A percentile compares a stretch with the other conserved stretches of the same genome.
Conservation (phyloP, 305 asterid genomes). For the Andrographis paniculata region DNA sequence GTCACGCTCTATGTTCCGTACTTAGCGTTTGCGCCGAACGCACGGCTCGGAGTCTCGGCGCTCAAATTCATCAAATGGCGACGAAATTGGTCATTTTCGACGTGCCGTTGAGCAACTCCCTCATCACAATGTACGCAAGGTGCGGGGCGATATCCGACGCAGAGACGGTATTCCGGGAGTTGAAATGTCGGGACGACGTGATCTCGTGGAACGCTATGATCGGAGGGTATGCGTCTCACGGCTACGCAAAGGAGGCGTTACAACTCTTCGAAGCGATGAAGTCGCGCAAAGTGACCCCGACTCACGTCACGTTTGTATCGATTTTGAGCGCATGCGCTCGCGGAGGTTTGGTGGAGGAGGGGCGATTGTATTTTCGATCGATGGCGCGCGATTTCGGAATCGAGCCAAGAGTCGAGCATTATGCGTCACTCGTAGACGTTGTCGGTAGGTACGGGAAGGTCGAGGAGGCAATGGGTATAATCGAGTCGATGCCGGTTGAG, state of each 20-base stretch:
- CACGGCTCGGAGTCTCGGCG: conserved; percentile 46
- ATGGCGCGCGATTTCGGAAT: conserved; percentile 61
- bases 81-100: conserved; percentile 55
- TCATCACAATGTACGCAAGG: conserved; percentile 79
- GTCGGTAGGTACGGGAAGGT: conserved; percentile 61
- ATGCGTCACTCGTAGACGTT: conserved; percentile 69
- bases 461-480: conserved; percentile 64
- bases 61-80: conserved; percentile 68
- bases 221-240: conserved; percentile 77
- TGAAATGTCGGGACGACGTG: conserved; percentile 45
- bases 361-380: conserved; percentile 47
- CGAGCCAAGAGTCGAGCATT: conserved; percentile 69
- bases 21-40: conserved; percentile 70
- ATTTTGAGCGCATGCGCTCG: conserved; percentile 80
- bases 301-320: conserved; percentile 65
- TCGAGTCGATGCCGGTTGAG: conserved; percentile 45
- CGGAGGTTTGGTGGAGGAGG: conserved; percentile 69
- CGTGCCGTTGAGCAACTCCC: conserved; percentile 66
- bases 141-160: conserved; percentile 78
- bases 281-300: conserved; percentile 40
- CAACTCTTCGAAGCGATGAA: conserved; percentile 68
- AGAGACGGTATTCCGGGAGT: conserved; percentile 42
- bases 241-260: conserved; percentile 58
- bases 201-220: conserved; percentile 96
- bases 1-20: conserved; percentile 73